Percentiles rank a stretch among this genome's conserved stretches.
phyloP scores from a whole-genome alignment of 164 flowering plant species.

The Kingdonia uniflora region DNA sequence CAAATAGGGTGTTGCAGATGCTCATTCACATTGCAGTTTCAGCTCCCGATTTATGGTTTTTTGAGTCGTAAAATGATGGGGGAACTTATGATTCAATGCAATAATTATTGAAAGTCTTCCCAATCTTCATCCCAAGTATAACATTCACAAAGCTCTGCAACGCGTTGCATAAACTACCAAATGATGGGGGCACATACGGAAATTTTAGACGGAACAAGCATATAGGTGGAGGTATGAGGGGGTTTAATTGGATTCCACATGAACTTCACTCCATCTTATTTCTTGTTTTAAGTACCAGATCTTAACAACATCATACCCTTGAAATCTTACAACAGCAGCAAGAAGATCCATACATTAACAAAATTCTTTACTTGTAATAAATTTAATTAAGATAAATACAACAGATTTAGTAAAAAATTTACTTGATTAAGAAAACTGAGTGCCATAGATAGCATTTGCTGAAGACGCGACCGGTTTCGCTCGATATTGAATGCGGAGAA shows the following conservation, averaged over 20 bases:
- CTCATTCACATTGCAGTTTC: too few species aligned
- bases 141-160: constrained; percentile 62
- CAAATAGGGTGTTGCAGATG: too few species aligned
- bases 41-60: too few species aligned
- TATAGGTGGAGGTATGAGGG: constrained; percentile 90
- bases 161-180: constrained; percentile 51
- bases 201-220: constrained; percentile 55
- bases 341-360: constrained; percentile 96
- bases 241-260: constrained; percentile 82
- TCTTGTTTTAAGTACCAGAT: too few species aligned
- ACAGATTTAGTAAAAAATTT: too few species aligned
- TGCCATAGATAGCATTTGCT: constrained; percentile 42
- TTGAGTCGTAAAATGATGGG: too few species aligned
- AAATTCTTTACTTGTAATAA: too few species aligned
- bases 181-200: constrained; percentile 49
- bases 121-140: too few species aligned
- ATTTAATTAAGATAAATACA: too few species aligned
- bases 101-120: too few species aligned
- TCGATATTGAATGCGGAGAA: too few species aligned
- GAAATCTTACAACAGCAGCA: constrained; percentile 61
- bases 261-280: constrained; percentile 56
- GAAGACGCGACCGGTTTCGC: constrained; percentile 75
- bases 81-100: too few species aligned
- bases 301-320: constrained; percentile 43
- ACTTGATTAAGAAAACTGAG: constrained; percentile 51